Conservation (phyloP, 257 asterid genomes). For the Parsonsia alboflavescens region DNA sequence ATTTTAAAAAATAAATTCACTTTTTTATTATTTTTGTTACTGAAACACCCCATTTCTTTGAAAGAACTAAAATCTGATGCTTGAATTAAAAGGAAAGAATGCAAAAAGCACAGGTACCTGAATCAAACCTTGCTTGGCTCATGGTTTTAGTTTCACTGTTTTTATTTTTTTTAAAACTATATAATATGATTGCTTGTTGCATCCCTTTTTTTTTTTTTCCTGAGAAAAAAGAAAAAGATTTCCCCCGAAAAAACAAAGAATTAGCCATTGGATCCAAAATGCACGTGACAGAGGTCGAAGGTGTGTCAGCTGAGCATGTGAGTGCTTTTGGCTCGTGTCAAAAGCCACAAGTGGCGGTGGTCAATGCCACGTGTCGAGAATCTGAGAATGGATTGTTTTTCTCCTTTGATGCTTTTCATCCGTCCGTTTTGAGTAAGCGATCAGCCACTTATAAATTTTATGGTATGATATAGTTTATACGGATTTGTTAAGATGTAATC, state of each 20-base stretch:
- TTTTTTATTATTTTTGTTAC: no score
- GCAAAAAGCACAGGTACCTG: not conserved
- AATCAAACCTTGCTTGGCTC: not conserved
- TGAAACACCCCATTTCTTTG: not conserved
- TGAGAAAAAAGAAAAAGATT: not conserved
- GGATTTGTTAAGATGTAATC: no score
- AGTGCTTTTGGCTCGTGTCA: conserved; percentile 18
- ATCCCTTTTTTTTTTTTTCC: not conserved
- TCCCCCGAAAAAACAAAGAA: not conserved
- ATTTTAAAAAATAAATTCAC: no score
- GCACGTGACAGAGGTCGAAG: conserved; percentile 19
- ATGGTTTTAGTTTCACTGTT: not conserved
- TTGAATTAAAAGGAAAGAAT: conserved; percentile 7
- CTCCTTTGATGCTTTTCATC: conserved; percentile 12
- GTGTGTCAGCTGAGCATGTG: conserved; percentile 15
- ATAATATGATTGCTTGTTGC: not conserved
- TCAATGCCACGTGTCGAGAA: conserved; percentile 41
- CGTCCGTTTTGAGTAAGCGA: conserved; percentile 14
- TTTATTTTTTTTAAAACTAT: no score
- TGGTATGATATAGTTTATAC: no score
- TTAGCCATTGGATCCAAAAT: not conserved
- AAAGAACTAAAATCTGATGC: not conserved
- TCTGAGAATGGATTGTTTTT: conserved; percentile 7
- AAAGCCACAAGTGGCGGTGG: conserved; percentile 26
- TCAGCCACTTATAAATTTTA: not conserved